Base-by-base conservation (phyloP, 1,139 yeast genomes). In the Taphrina confusa region DNA sequence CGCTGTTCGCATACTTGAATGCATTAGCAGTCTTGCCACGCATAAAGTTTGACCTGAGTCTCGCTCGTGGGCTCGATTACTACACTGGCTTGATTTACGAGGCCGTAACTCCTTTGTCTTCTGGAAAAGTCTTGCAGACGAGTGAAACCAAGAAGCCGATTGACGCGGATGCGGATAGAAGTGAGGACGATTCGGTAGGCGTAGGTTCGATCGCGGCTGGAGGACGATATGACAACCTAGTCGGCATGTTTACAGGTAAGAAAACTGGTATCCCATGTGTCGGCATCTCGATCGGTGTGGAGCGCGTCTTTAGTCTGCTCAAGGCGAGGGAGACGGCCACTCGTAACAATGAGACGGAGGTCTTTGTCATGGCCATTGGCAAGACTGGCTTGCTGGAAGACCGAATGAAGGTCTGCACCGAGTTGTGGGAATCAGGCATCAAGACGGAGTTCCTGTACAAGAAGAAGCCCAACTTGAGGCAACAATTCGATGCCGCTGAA, bases 141-240 rank as follows among this genome's bases (percentile, higher is more conserved):
- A 82, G 69, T 74, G 83, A 69, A 83, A 84, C 71, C 80, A 78
- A 63, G 80, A 61, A 73, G 69, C 56, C 63, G 34, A 36, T 62
- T 60, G 49, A 71, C 69, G 84, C 79, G 25, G 89, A 82, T 57
- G 97, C 90, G 67, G 98, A 92, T 74, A 96, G 96, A 60, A 87
- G 95, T 57, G 97, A 89, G 66, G 65, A 63, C 23, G 67, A 61
- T 27, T 89, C 87, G 69, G 97, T 92, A 55, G 98, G 98, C 68
- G 97, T 92, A 57, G 98, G 98, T 28, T 91, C 97, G 6, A 89
- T 92, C 68, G 96, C 96, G 61, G 98, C 96, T 47, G 98, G 98
- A 75, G 98, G 98, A 66, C 87, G 98, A 74, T 92, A 92, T 74
- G 98, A 92, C 73, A 85, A 87, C 68, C 80, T 92, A 65, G 97